Conservation (phyloP, 495 filamentous ascomycete species). For the Neurospora sp. region DNA sequence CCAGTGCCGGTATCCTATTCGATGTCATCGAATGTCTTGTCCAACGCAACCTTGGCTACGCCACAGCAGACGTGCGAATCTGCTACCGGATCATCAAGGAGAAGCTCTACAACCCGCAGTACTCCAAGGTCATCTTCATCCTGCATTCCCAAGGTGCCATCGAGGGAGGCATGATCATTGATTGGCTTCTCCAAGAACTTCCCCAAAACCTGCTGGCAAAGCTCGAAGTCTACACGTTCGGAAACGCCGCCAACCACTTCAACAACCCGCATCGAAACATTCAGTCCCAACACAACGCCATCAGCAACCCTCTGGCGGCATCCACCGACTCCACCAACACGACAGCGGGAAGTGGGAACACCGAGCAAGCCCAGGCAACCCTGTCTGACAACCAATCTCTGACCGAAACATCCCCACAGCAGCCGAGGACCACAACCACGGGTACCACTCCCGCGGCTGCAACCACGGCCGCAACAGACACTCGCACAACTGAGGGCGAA, state of each 20-base stretch:
- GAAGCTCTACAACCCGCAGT: conserved; percentile 43
- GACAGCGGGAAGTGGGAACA: neutral
- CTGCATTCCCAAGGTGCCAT: conserved; percentile 79
- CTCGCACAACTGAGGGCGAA: neutral
- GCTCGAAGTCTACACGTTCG: conserved; percentile 81
- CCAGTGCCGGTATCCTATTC: conserved; percentile 50
- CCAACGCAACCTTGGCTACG: conserved; percentile 65
- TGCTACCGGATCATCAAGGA: conserved; percentile 48
- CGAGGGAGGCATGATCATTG: conserved; percentile 61
- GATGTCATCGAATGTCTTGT: conserved; percentile 69
- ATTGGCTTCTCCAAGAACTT: conserved; percentile 71
- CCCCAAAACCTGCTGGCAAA: conserved; percentile 55
- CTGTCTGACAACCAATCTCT: neutral
- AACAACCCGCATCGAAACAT: conserved; percentile 57
- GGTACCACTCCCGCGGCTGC: neutral
- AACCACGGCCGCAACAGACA: neutral
- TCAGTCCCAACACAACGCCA: conserved; percentile 11
- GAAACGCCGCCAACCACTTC: conserved; percentile 77
- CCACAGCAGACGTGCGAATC: conserved; percentile 56
- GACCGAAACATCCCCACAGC: neutral
- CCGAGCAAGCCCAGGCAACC: neutral
- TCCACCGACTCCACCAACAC: conserved; percentile 15
- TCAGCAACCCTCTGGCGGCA: conserved; percentile 14
- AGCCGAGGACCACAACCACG: neutral
- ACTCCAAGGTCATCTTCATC: conserved; percentile 66